Evolutionary conservation across 164 flowering plant species (phyloP).

Genomic region (Nelumbo lutea): DNA sequence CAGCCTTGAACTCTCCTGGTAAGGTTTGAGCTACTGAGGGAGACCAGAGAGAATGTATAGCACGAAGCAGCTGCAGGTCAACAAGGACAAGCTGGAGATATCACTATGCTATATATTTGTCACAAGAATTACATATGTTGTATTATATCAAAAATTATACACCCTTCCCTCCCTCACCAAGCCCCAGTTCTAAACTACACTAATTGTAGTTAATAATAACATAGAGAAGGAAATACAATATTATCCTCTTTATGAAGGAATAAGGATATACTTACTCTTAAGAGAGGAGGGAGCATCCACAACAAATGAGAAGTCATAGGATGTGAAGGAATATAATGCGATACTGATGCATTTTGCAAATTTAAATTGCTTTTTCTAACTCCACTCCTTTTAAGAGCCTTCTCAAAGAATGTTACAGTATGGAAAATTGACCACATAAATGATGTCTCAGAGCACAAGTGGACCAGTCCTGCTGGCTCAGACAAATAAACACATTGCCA

Average conservation of each 20-base stretch:
- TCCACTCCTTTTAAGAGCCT: constrained; percentile 94
- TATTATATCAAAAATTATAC: neutral
- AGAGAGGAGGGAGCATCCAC: constrained; percentile 97
- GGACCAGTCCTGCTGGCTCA: constrained; percentile 67
- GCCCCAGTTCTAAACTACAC: neutral
- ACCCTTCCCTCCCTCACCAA: neutral
- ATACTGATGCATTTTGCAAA: constrained; percentile 31
- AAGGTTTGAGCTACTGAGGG: constrained; percentile 55
- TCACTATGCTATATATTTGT: neutral
- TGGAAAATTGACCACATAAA: constrained; percentile 95
- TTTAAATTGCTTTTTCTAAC: constrained; percentile 41
- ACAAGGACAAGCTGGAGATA: constrained; percentile 1
- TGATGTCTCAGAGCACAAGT: constrained; percentile 52
- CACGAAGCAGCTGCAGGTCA: constrained; percentile 74
- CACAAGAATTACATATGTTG: neutral
- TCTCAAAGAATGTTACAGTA: constrained; percentile 91
- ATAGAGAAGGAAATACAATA: neutral
- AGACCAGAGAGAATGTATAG: constrained; percentile 90
- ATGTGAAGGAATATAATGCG: constrained; percentile 35
- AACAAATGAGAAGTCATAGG: constrained; percentile 86
- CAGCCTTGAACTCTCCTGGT: constrained; percentile 75
- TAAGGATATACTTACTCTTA: constrained; percentile 49
- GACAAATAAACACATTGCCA: constrained; percentile 90
- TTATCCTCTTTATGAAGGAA: neutral
- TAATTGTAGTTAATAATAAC: too few relatives aligned